A percentile compares a stretch with the other conserved stretches of the same genome.
Conservation (phyloP, 163 green algal genomes). For the Coccomyxa subellipsoidea region DNA sequence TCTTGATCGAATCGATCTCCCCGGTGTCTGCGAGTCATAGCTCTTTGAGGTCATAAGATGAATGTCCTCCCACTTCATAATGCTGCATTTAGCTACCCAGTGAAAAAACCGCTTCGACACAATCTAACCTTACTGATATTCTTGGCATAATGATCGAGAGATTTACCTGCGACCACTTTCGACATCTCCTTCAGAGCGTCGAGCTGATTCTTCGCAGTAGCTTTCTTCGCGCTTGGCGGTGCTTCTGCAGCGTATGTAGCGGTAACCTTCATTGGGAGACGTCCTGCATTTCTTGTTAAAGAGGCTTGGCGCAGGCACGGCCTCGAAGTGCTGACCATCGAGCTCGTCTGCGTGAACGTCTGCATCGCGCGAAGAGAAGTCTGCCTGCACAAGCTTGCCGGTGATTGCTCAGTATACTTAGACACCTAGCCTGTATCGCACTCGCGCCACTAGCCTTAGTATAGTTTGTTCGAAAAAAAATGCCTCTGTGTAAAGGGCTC, state of each 20-base stretch:
- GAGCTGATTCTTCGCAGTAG: slow-evolving; percentile 53
- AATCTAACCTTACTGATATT: no score
- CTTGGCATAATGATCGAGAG: no score
- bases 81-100: no score
- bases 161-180: slow-evolving; percentile 62
- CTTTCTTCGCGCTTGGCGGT: background rate
- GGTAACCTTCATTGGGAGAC: background rate
- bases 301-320: background rate
- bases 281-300: background rate
- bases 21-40: no score
- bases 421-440: no score
- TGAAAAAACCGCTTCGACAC: no score
- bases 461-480: no score
- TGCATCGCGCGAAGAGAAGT: background rate
- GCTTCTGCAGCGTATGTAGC: background rate
- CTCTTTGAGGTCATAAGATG: no score
- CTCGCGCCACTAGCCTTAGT: no score
- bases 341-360: background rate
- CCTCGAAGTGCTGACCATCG: background rate
- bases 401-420: background rate
- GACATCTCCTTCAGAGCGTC: slow-evolving; percentile 72
- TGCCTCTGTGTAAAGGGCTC: no score
- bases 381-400: background rate
- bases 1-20: slow-evolving; percentile 68
- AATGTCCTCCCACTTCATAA: no score